These are phyloP conservation scores for Chytriomyces sp. DNA, from an alignment of 192 early-diverging fungal genomes.

Conservation along the genomic window DNA sequence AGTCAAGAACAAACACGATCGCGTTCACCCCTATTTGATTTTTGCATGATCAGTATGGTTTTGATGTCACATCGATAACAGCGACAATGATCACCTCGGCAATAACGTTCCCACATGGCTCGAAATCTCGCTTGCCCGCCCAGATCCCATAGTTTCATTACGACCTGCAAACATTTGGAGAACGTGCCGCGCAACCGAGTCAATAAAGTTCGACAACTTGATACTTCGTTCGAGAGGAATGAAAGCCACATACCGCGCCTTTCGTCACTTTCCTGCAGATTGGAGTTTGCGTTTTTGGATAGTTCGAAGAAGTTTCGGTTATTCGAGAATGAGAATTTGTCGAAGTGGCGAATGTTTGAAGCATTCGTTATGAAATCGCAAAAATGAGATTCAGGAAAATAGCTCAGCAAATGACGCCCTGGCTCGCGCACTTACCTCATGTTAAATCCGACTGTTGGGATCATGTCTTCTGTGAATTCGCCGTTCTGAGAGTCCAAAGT, in stretches of 20 bases:
- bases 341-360: not conserved
- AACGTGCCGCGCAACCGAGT: not conserved
- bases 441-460: conserved; percentile 98
- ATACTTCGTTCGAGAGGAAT: too few species aligned
- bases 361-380: not conserved
- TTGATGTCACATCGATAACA: not conserved
- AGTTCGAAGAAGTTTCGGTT: not conserved
- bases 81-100: conserved; percentile 49
- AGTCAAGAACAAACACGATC: conserved; percentile 98
- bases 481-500: conserved; percentile 39
- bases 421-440: conserved; percentile 81
- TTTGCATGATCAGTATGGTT: not conserved
- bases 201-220: too few species aligned
- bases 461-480: conserved; percentile 72
- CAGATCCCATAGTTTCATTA: conserved; percentile 99
- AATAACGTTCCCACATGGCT: conserved; percentile 90
- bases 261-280: conserved; percentile 58
- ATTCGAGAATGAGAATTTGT: conserved; percentile 1
- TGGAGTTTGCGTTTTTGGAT: not conserved
- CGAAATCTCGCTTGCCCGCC: conserved; percentile 97
- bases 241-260: conserved; percentile 53
- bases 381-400: not conserved
- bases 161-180: conserved; percentile 55
- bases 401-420: not conserved
- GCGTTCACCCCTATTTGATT: conserved; percentile 84